A percentile compares a stretch with the other conserved stretches of the same genome.
Conservation (phyloP, 495 filamentous ascomycete species). For the Xylaria acuta region DNA sequence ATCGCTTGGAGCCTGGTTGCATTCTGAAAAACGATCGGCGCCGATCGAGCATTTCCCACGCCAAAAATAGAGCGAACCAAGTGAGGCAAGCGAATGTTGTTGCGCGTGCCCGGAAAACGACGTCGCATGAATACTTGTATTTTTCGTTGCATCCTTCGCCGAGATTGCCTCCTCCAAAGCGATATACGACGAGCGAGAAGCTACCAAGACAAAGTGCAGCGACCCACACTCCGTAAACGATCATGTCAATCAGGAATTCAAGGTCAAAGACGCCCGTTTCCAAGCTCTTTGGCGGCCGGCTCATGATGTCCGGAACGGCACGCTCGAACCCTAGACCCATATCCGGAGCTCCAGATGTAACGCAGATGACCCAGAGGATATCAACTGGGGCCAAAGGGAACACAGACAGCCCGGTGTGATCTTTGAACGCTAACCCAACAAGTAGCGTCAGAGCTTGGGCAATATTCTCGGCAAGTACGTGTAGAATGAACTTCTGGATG, state of each 20-base stretch:
- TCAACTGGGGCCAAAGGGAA: slow-evolving; percentile 77
- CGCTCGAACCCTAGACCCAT: slow-evolving; percentile 78
- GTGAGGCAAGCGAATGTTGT: slow-evolving; percentile 76
- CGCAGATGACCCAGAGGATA: slow-evolving; percentile 81
- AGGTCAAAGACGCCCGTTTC: slow-evolving; percentile 72
- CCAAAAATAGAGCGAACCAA: slow-evolving; percentile 76
- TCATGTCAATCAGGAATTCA: slow-evolving; percentile 71
- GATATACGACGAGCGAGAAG: slow-evolving; percentile 70
- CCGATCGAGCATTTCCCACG: slow-evolving; percentile 76
- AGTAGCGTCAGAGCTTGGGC: slow-evolving; percentile 72
- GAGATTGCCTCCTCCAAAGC: slow-evolving; percentile 70
- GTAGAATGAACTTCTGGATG: slow-evolving; percentile 79
- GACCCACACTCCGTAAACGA: slow-evolving; percentile 75
- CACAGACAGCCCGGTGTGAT: slow-evolving; percentile 65
- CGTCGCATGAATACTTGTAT: slow-evolving; percentile 62
- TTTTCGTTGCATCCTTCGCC: slow-evolving; percentile 67
- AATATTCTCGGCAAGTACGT: slow-evolving; percentile 75
- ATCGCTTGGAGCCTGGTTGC: slow-evolving; percentile 60
- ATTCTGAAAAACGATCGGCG: slow-evolving; percentile 73
- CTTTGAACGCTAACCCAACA: slow-evolving; percentile 75
- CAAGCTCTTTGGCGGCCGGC: slow-evolving; percentile 66
- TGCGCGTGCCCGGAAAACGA: slow-evolving; percentile 73
- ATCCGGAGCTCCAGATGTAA: slow-evolving; percentile 74
- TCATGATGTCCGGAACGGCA: slow-evolving; percentile 70
- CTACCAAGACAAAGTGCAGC: slow-evolving; percentile 68